Evolutionary conservation across 257 asterid genomes (phyloP), one percentile per base, ranked within the genome.

Genomic region (Ballota nigra): DNA sequence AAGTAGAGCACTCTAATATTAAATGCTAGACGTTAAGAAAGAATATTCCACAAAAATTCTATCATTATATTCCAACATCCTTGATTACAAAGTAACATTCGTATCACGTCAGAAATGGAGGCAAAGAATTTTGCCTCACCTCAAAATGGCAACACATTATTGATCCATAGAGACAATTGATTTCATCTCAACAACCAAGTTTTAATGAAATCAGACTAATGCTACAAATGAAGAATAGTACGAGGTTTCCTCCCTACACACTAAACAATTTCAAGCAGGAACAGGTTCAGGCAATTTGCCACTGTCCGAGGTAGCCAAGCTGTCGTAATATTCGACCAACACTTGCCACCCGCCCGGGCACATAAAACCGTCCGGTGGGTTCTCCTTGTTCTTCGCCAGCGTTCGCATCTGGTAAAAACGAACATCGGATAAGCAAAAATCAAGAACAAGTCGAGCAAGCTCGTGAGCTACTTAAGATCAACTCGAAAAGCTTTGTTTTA

Each of bases 331-430:
- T 0, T 91, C 95, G 1, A 89, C 98, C 92, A 94, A 72, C 20
- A 94, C 99, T 81, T 89, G 34, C 99, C 99, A 94, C 2, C 99
- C 99, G 38, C 97, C 90, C 0, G 99, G 97, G 81, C 98, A 94
- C 99, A 94, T 94, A 55, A 94, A 94, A 43, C 99, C 99, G 40
- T 91, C 95, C 0, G 99, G 98, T 34, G 98, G 98, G 75, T 33
- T 89, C 68, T 94, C 99, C 60, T 75, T 70, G 88, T 89, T 94
- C 90, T 85, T 91, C 2, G 97, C 99, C 28, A 91, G 97, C 0
- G 93, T 63, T 28, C 99, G 90, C 99, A 89, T 91, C 99, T 94
- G 83, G 2, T 63, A 52, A 69, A 41, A 70, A 36, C 11, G 8
- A 49, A 41, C 11, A 29, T 34, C 13, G 55, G 15, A 51, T 36